These are phyloP conservation scores for Oryza glaberrima DNA, from an alignment of 176 grass and related monocot genomes.

Conservation along the genomic window DNA sequence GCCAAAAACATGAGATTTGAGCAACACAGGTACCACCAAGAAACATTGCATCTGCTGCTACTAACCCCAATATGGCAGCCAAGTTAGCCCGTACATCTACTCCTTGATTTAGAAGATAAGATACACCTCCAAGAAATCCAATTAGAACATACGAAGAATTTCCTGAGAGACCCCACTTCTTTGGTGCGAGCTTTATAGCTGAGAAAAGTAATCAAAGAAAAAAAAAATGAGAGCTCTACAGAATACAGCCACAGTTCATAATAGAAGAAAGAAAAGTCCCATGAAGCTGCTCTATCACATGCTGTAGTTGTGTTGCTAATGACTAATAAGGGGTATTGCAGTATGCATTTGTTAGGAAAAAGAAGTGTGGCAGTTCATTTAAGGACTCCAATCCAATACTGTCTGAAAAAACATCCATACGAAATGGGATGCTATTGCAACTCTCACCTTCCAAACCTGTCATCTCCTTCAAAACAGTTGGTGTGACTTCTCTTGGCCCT, in stretches of 20 bases:
- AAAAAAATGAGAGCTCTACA: constrained; percentile 20
- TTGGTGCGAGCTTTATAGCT: constrained; percentile 84
- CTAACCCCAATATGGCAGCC: constrained; percentile 70
- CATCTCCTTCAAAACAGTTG: constrained; percentile 75
- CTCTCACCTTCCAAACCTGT: constrained; percentile 86
- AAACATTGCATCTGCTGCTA: constrained; percentile 68
- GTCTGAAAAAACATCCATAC: neutral
- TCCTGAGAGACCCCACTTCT: constrained; percentile 87
- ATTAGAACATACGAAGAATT: constrained; percentile 64
- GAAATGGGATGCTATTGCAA: constrained; percentile 3
- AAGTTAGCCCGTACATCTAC: constrained; percentile 80
- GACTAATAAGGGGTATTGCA: neutral
- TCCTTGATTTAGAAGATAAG: constrained; percentile 78
- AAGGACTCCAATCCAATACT: neutral
- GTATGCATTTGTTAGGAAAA: neutral
- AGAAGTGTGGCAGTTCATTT: neutral
- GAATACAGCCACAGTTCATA: neutral
- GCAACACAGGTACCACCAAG: constrained; percentile 78
- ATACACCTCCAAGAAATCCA: constrained; percentile 69
- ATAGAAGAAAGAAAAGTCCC: constrained; percentile 11
- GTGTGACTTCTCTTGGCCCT: constrained; percentile 88
- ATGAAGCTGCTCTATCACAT: constrained; percentile 2
- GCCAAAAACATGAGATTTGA: constrained; percentile 90
- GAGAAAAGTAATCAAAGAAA: constrained; percentile 33
- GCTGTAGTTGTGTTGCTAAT: neutral